phyloP scores from a whole-genome alignment of 2,329 filamentous ascomycete genomes.

The Fusarium camptoceras region DNA sequence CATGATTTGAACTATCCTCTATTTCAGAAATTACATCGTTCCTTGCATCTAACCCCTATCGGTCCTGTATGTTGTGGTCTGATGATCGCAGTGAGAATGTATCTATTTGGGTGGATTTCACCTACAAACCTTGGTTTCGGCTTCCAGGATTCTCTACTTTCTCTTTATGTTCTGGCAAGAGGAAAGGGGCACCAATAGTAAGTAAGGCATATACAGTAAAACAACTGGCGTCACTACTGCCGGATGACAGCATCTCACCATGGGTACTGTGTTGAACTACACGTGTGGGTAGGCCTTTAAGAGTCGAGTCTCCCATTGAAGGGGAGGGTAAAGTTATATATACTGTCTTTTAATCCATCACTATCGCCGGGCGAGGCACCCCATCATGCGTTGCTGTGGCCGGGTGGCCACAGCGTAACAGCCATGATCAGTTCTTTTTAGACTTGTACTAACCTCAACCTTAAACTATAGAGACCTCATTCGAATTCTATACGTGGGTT shows the following conservation, averaged over 20 bases:
- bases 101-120: neutral
- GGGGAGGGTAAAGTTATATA: neutral
- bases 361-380: too few relatives aligned
- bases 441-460: too few relatives aligned
- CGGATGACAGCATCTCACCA: neutral
- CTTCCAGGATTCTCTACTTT: neutral
- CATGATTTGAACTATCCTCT: neutral
- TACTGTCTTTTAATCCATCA: neutral
- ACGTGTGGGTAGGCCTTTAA: neutral
- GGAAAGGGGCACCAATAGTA: rapidly evolving
- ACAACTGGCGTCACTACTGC: neutral
- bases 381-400: too few relatives aligned
- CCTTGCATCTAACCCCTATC: neutral
- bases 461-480: too few relatives aligned
- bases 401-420: too few relatives aligned
- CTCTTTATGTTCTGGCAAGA: neutral
- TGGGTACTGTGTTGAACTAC: rapidly evolving
- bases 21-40: neutral
- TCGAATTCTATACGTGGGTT: too few relatives aligned
- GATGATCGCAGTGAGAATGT: rapidly evolving
- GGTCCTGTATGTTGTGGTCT: too few relatives aligned
- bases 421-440: too few relatives aligned
- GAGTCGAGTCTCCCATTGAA: neutral
- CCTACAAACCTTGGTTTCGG: neutral
- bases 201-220: neutral